These are phyloP conservation scores for Pseudocercospora fuligena DNA, from an alignment of 2,329 filamentous ascomycete species.

Conservation along the genomic window DNA sequence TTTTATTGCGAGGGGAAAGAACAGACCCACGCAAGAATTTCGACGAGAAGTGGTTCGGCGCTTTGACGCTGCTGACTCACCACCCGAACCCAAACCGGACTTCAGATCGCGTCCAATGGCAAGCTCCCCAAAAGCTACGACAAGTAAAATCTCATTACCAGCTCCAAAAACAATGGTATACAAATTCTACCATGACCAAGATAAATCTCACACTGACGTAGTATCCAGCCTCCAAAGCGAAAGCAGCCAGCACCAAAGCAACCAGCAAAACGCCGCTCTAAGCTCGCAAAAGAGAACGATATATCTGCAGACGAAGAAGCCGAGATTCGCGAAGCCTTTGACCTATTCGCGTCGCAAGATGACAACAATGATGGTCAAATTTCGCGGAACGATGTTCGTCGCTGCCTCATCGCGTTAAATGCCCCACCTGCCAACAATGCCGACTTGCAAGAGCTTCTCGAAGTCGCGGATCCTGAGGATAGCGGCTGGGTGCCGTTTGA, in stretches of 20 bases:
- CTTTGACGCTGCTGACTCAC: not conserved
- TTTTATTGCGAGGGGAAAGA: not conserved
- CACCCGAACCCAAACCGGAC: not conserved
- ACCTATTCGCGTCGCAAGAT: slow-evolving; percentile 65
- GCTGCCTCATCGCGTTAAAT: slow-evolving; percentile 70
- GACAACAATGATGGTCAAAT: slow-evolving; percentile 61
- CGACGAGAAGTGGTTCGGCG: not conserved
- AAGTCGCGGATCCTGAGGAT: slow-evolving; percentile 80
- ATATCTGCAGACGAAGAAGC: slow-evolving; percentile 81
- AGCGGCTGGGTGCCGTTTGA: slow-evolving; percentile 79
- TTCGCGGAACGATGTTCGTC: slow-evolving; percentile 50
- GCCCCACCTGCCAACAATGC: slow-evolving; percentile 66
- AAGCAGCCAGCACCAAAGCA: slow-evolving; percentile 36
- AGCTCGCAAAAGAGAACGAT: slow-evolving; percentile 90
- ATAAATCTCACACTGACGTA: not conserved
- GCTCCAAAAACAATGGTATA: slow-evolving; percentile 1
- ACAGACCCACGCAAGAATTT: not conserved
- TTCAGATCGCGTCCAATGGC: not conserved
- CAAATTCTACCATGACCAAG: not conserved
- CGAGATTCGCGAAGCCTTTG: slow-evolving; percentile 90
- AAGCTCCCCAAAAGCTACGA: not conserved
- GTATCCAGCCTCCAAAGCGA: slow-evolving; percentile 37
- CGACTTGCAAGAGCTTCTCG: slow-evolving; percentile 77
- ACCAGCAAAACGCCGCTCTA: slow-evolving; percentile 69
- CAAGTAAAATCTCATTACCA: not conserved